phyloP scores from a whole-genome alignment of 2,329 filamentous ascomycete genomes.

The Phyllachora maydis region DNA sequence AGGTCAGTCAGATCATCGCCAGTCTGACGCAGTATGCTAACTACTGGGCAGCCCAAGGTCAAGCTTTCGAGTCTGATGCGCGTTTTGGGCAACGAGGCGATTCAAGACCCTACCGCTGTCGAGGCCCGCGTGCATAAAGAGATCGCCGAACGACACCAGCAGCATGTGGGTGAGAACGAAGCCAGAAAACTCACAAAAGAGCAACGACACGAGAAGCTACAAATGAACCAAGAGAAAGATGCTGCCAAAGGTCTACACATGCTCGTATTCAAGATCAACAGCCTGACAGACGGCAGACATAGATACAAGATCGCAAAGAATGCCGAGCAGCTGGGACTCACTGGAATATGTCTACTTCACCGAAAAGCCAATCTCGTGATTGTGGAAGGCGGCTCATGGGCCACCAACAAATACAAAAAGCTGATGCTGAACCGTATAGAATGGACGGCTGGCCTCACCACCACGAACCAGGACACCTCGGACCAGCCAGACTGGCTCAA shows the following conservation, averaged over 20 bases:
- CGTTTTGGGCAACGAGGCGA: constrained; percentile 72
- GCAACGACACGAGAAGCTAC: constrained; percentile 66
- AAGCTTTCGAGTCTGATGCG: constrained; percentile 97
- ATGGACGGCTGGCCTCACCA: constrained; percentile 56
- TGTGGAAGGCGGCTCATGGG: constrained; percentile 75
- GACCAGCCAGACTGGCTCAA: constrained; percentile 60
- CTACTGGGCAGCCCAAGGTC: constrained; percentile 88
- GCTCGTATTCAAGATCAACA: constrained; percentile 76
- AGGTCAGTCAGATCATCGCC: no score
- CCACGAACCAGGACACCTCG: constrained; percentile 35
- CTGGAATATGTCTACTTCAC: constrained; percentile 80
- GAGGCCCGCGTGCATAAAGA: constrained; percentile 86
- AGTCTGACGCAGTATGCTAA: no score
- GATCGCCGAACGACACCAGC: constrained; percentile 66
- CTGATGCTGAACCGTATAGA: constrained; percentile 86
- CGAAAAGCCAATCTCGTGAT: constrained; percentile 77
- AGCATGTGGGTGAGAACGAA: constrained; percentile 63
- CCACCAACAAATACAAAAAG: constrained; percentile 71
- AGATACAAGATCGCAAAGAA: constrained; percentile 87
- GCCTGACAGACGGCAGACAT: constrained; percentile 79
- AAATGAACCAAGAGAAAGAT: constrained; percentile 67
- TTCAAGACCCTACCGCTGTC: constrained; percentile 93
- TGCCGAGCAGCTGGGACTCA: constrained; percentile 71
- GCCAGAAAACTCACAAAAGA: constrained; percentile 79
- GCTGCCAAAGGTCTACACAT: constrained; percentile 69